Conservation (phyloP, 192 early-diverging fungal species). For the Geranomyces variabilis region DNA sequence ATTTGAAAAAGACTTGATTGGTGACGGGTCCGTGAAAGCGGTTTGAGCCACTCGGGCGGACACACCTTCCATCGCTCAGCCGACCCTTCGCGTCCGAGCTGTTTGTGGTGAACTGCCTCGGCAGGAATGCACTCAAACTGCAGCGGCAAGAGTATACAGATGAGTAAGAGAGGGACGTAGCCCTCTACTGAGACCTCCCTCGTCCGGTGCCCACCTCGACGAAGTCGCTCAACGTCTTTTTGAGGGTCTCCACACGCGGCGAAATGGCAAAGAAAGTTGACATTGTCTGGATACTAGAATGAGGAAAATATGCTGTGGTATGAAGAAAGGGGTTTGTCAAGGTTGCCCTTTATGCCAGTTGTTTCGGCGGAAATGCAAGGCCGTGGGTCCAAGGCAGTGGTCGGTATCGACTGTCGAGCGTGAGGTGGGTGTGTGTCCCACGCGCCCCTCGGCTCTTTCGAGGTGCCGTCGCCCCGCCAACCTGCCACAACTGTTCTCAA, state of each 20-base stretch:
- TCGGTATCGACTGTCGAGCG: too few relatives aligned
- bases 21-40: background rate
- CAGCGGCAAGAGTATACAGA: background rate
- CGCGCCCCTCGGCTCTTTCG: too few relatives aligned
- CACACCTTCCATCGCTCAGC: constrained; percentile 82
- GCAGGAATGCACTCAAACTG: constrained; percentile 94
- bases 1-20: background rate
- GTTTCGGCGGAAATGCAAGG: too few relatives aligned
- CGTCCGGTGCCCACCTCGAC: constrained; percentile 47
- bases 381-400: too few relatives aligned
- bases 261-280: constrained; percentile 40
- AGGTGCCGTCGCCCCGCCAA: too few relatives aligned
- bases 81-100: constrained; percentile 65
- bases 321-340: too few relatives aligned
- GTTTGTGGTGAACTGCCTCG: constrained; percentile 72
- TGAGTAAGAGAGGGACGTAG: background rate
- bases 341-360: too few relatives aligned
- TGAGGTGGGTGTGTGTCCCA: too few relatives aligned
- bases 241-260: constrained; percentile 41
- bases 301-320: too few relatives aligned
- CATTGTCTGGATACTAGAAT: background rate
- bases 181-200: background rate
- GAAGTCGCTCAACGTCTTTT: constrained; percentile 45
- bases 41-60: background rate
- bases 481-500: too few relatives aligned